Evolutionary conservation across 441 rosid species (phyloP).

Genomic region (Brassica hybrid): DNA sequence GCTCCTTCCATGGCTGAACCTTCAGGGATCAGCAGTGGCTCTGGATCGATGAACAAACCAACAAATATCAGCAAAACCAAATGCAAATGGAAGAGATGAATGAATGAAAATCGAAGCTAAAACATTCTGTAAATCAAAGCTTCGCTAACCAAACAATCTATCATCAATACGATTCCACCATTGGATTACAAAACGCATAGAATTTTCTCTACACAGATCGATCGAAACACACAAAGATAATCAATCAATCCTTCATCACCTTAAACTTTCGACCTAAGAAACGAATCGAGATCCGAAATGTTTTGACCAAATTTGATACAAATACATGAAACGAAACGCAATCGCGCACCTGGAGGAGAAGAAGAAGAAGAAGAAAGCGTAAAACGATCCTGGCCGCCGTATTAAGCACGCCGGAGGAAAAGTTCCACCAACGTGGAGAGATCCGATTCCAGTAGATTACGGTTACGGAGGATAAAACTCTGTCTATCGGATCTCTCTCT

Average conservation of each 20-base stretch:
- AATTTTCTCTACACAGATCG: neutral
- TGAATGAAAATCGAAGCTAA: too few species aligned
- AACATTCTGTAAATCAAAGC: too few species aligned
- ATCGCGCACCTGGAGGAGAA: slow-evolving; percentile 35
- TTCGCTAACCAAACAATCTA: too few species aligned
- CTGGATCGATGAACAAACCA: neutral
- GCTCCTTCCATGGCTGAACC: slow-evolving; percentile 56
- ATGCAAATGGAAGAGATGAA: neutral
- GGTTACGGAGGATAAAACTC: slow-evolving; percentile 14
- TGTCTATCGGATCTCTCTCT: slow-evolving; percentile 34
- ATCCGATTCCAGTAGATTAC: slow-evolving; percentile 32
- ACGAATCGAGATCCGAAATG: neutral
- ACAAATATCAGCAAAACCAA: neutral
- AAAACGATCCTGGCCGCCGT: slow-evolving; percentile 32
- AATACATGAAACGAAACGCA: neutral
- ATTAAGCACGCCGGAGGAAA: slow-evolving; percentile 22
- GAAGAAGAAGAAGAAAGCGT: slow-evolving; percentile 30
- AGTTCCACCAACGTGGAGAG: slow-evolving; percentile 12
- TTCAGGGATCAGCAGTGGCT: slow-evolving; percentile 33
- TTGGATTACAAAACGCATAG: neutral
- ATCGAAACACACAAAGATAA: neutral
- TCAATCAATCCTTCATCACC: neutral
- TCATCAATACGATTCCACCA: neutral
- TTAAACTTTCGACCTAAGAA: neutral
- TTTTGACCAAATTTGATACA: neutral